Evolutionary conservation across 805 yeast genomes (phyloP).

Genomic region (Phaffomyces antillensis): DNA sequence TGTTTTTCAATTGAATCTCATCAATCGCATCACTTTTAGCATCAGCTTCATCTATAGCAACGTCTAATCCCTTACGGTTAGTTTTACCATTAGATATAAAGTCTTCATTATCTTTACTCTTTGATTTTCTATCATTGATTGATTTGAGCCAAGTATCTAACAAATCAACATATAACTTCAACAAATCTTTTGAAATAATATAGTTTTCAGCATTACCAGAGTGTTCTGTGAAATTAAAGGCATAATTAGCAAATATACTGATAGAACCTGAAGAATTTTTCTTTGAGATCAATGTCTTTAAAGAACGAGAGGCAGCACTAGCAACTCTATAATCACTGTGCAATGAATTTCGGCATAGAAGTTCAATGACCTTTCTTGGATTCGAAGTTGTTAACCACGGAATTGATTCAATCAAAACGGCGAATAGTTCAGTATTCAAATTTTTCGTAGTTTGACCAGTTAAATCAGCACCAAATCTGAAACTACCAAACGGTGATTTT

Average conservation of each 20-base stretch:
- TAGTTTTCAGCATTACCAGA: slow-evolving; percentile 53
- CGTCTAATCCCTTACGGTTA: not conserved
- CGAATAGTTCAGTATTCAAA: slow-evolving; percentile 53
- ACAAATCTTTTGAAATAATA: slow-evolving; percentile 50
- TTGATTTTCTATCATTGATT: slow-evolving; percentile 33
- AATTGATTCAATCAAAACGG: slow-evolving; percentile 59
- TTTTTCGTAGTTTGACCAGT: slow-evolving; percentile 28
- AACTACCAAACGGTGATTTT: slow-evolving; percentile 29
- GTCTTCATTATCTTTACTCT: slow-evolving; percentile 3
- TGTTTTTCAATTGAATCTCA: slow-evolving; percentile 67
- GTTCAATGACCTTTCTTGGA: slow-evolving; percentile 62
- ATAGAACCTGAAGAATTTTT: slow-evolving; percentile 65
- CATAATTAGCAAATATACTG: slow-evolving; percentile 68
- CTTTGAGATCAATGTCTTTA: slow-evolving; percentile 59
- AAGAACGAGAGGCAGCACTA: slow-evolving; percentile 52
- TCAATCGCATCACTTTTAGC: slow-evolving; percentile 36
- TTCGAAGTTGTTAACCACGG: slow-evolving; percentile 65
- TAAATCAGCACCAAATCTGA: slow-evolving; percentile 36
- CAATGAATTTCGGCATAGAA: slow-evolving; percentile 68
- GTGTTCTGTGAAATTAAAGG: slow-evolving; percentile 74
- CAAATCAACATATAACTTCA: slow-evolving; percentile 71
- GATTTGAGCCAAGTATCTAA: slow-evolving; percentile 77
- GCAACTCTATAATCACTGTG: slow-evolving; percentile 61
- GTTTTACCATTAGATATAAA: slow-evolving; percentile 10
- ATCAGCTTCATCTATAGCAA: not conserved